Percentiles rank a stretch among this genome's conserved stretches.
Evolutionary conservation across 2,329 filamentous ascomycete genomes (phyloP).

Genomic region (Diaporthe sp.): DNA sequence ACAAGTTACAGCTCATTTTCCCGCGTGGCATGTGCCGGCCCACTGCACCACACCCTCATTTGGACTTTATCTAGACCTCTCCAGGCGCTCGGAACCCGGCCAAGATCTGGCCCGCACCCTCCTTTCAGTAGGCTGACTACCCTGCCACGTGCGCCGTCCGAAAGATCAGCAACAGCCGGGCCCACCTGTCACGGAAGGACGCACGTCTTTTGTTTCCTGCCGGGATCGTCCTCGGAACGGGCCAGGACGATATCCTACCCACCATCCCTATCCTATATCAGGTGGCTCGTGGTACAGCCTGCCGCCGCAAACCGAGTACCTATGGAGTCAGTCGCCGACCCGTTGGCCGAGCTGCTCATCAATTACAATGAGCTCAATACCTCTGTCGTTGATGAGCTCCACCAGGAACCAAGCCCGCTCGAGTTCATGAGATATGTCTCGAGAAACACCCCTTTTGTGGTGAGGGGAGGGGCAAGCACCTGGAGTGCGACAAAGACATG

Average conservation of each 20-base stretch:
- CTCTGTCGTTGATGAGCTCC: conserved; percentile 69
- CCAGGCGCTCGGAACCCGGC: conserved; percentile 13
- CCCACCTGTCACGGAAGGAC: neutral
- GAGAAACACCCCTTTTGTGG: conserved; percentile 80
- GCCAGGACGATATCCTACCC: neutral
- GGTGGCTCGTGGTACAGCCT: neutral
- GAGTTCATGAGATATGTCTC: conserved; percentile 85
- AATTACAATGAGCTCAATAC: conserved; percentile 82
- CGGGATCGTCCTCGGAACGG: neutral
- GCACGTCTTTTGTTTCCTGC: neutral
- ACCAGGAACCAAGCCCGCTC: conserved; percentile 76
- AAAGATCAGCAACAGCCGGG: neutral
- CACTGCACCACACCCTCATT: conserved; percentile 2
- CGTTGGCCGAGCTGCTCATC: conserved; percentile 68
- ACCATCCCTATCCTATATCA: neutral
- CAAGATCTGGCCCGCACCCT: conserved; percentile 24
- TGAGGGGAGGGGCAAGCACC: conserved; percentile 70
- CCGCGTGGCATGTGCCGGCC: neutral
- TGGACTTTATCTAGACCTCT: conserved; percentile 19
- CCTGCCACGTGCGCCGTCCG: conserved; percentile 24
- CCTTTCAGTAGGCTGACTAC: neutral
- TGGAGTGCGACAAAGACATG: conserved; percentile 76
- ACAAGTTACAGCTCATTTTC: neutral
- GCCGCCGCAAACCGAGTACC: conserved; percentile 5
- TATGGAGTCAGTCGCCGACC: conserved; percentile 48